Percentiles rank a stretch among this genome's conserved stretches.
These are phyloP conservation scores for Colletotrichum sp. DNA, from an alignment of 2,329 filamentous ascomycete species.

Conservation along the genomic window DNA sequence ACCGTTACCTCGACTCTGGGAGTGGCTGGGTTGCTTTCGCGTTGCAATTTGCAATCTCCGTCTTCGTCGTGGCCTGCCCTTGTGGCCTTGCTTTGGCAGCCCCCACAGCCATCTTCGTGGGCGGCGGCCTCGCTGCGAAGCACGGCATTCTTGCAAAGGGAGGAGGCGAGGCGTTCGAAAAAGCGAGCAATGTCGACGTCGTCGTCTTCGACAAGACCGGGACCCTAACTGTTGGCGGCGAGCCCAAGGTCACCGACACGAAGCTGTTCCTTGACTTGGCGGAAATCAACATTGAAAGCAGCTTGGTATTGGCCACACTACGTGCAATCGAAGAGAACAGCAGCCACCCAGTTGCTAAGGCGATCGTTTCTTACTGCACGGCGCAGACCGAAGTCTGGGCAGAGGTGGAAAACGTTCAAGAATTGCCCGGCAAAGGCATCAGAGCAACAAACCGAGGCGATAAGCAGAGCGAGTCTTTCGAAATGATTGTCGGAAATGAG, in stretches of 20 bases:
- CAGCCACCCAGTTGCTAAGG: slow-evolving; percentile 76
- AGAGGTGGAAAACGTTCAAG: slow-evolving; percentile 56
- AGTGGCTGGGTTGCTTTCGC: slow-evolving; percentile 78
- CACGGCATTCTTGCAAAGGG: slow-evolving; percentile 84
- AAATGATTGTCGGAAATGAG: slow-evolving; percentile 76
- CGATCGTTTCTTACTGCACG: slow-evolving; percentile 68
- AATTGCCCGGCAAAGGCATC: slow-evolving; percentile 75
- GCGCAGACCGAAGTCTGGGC: slow-evolving; percentile 32
- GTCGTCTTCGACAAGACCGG: slow-evolving; percentile 92
- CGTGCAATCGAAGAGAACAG: slow-evolving; percentile 72
- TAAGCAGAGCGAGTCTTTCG: slow-evolving; percentile 38
- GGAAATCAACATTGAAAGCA: slow-evolving; percentile 20
- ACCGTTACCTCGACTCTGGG: slow-evolving; percentile 58
- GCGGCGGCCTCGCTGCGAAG: slow-evolving; percentile 79
- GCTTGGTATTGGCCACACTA: slow-evolving; percentile 55
- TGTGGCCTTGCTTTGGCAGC: slow-evolving; percentile 86
- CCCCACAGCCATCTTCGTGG: slow-evolving; percentile 85
- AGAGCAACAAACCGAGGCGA: slow-evolving; percentile 53
- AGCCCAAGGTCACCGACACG: slow-evolving; percentile 70
- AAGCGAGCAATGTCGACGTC: slow-evolving; percentile 77
- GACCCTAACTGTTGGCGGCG: slow-evolving; percentile 76
- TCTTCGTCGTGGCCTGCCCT: slow-evolving; percentile 87
- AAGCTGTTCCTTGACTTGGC: slow-evolving; percentile 42
- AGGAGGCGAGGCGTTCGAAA: slow-evolving; percentile 85
- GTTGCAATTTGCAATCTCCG: slow-evolving; percentile 82